A percentile compares a stretch with the other conserved stretches of the same genome.
Evolutionary conservation across 371 early-diverging fungal genomes (phyloP).

Genomic region (Circinella minor): DNA sequence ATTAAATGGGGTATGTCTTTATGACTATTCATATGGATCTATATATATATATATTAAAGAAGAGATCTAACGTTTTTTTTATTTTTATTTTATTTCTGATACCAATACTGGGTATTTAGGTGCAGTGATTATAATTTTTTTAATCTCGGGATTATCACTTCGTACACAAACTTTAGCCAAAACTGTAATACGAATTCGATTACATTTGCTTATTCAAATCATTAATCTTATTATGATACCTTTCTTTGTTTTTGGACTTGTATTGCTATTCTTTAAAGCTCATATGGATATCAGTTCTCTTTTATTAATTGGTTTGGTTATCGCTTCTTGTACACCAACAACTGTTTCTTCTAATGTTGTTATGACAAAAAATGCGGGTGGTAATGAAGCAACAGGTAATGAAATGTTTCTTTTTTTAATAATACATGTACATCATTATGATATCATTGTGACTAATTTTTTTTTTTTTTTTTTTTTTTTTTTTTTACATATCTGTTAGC

Average conservation of each 20-base stretch:
- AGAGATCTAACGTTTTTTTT: background rate
- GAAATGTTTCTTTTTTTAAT: too few relatives aligned
- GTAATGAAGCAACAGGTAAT: slow-evolving; percentile 69
- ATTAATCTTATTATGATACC: slow-evolving; percentile 70
- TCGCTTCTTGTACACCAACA: slow-evolving; percentile 74
- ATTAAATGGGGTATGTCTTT: slow-evolving; percentile 63
- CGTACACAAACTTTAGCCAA: slow-evolving; percentile 65
- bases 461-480: too few relatives aligned
- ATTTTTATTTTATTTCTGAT: background rate
- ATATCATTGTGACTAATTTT: too few relatives aligned
- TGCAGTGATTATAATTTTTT: slow-evolving; percentile 70
- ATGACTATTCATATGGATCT: background rate
- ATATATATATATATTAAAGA: slow-evolving; percentile 2
- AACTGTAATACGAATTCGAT: slow-evolving; percentile 62
- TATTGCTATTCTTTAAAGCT: slow-evolving; percentile 50
- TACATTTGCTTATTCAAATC: slow-evolving; percentile 68
- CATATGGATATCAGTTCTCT: slow-evolving; percentile 56
- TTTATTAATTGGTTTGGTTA: slow-evolving; percentile 69
- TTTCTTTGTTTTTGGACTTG: slow-evolving; percentile 65
- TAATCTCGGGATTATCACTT: slow-evolving; percentile 74
- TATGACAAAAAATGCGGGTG: slow-evolving; percentile 77
- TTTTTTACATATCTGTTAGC: slow-evolving; percentile 26
- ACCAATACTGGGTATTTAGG: slow-evolving; percentile 24
- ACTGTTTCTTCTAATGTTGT: slow-evolving; percentile 82
- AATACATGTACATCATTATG: too few relatives aligned